These are phyloP conservation scores for Yamadazyma sp. DNA, from an alignment of 805 yeast species.

Conservation along the genomic window DNA sequence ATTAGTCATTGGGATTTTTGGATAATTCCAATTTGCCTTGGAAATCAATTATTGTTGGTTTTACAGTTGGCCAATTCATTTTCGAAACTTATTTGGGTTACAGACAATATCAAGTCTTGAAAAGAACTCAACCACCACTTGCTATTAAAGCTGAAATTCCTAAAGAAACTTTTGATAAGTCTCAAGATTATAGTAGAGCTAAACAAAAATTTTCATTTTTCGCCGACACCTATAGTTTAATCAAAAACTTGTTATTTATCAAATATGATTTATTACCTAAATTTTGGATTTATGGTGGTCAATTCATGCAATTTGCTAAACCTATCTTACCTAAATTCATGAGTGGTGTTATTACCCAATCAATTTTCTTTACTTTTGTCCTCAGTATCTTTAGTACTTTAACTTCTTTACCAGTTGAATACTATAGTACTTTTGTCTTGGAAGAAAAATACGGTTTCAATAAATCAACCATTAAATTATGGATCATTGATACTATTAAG, in stretches of 20 bases:
- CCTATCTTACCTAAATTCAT: slow-evolving; percentile 33
- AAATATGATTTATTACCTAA: slow-evolving; percentile 50
- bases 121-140: slow-evolving; percentile 56
- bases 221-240: slow-evolving; percentile 46
- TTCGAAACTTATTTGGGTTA: slow-evolving; percentile 72
- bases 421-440: slow-evolving; percentile 79
- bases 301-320: slow-evolving; percentile 54
- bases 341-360: slow-evolving; percentile 66
- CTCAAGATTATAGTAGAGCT: slow-evolving; percentile 76
- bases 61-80: slow-evolving; percentile 68
- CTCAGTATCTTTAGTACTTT: slow-evolving; percentile 52
- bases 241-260: slow-evolving; percentile 57
- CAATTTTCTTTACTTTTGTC: slow-evolving; percentile 58
- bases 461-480: slow-evolving; percentile 69
- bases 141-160: slow-evolving; percentile 67
- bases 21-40: slow-evolving; percentile 75
- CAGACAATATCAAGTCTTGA: slow-evolving; percentile 73
- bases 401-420: slow-evolving; percentile 62
- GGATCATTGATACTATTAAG: slow-evolving; percentile 73
- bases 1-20: slow-evolving; percentile 46
- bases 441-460: slow-evolving; percentile 95
- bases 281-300: slow-evolving; percentile 50
- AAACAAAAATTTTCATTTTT: slow-evolving; percentile 69
- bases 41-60: slow-evolving; percentile 72
- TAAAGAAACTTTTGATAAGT: slow-evolving; percentile 67